Base-by-base conservation (phyloP, 208 protist species). In the Crithidia thermophila region DNA sequence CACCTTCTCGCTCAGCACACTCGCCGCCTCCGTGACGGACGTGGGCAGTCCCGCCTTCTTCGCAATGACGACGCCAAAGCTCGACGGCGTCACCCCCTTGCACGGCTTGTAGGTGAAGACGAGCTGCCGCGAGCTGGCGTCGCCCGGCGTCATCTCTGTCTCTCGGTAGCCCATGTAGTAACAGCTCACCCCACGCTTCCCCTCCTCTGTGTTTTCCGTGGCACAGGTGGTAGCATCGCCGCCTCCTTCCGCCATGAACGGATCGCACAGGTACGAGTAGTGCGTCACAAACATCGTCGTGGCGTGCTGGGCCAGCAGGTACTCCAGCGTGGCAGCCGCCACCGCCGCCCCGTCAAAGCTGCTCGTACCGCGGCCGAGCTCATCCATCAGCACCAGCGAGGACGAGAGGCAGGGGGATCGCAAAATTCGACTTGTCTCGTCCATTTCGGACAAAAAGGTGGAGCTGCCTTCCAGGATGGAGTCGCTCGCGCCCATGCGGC, bases 371-470 rank as follows among this genome's bases (percentile, higher is more conserved):
- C 97, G 71, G 11, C 98, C 98, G 0, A 99, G 67, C 63, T 99
- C 98, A 74, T 99, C 98, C 71, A 99, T 89, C 51, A 99, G 76
- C 11, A 99, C 95, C 8, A 99, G 81, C 2, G 95, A 92, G 16
- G 55, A 61, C 5, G 64, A 20, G 0, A 98, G 97, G 2, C 68
- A 62, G 9, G 77, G 62, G 6, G 93, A 50, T 28, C 70, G 73
- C 13, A 99, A 55, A 67, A 99, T 99, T 8, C 82, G 81, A 30
- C 93, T 85, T 4, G 98, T 99, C 77, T 99, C 98, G 8, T 86
- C 58, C 95, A 99, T 98, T 70, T 99, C 98, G 0, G 95, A 90
- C 56, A 99, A 83, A 71, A 99, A 99, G 4, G 98, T 99, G n/a
- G 88, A 98, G 53, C 77, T 62, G 59, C 96, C 93, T 45, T 98